Evolutionary conservation across 257 asterid species (phyloP).

Genomic region (Coffea canephora): DNA sequence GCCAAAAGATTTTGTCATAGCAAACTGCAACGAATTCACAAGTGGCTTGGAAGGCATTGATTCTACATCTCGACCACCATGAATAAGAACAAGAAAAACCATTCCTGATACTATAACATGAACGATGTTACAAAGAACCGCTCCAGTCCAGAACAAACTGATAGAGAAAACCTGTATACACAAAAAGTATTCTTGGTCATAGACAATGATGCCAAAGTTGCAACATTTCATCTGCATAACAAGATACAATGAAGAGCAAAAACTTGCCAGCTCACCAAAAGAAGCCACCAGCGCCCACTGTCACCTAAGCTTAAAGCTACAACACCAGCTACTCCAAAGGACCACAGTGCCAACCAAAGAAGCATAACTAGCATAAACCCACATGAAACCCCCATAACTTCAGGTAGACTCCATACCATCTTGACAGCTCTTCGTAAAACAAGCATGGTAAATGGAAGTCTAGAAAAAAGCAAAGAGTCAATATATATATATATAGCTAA

Average conservation of each 20-base stretch:
- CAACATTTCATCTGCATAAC: background rate
- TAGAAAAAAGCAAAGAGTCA: conserved; percentile 26
- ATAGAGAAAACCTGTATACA: conserved; percentile 68
- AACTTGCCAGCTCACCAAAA: conserved; percentile 99
- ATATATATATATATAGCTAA: background rate
- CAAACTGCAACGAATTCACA: conserved; percentile 59
- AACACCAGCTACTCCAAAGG: conserved; percentile 92
- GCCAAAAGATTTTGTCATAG: conserved; percentile 90
- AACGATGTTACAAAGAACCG: conserved; percentile 82
- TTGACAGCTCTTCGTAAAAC: conserved; percentile 83
- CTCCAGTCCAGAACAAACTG: conserved; percentile 99
- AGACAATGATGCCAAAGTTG: background rate
- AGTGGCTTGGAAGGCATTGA: conserved; percentile 89
- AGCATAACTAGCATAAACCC: conserved; percentile 79
- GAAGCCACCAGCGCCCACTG: conserved; percentile 97
- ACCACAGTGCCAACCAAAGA: conserved; percentile 88
- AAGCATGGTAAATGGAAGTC: conserved; percentile 98
- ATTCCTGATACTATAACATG: conserved; percentile 94
- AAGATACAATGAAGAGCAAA: conserved; percentile 45
- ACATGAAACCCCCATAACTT: conserved; percentile 68
- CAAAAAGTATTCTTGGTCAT: conserved; percentile 12
- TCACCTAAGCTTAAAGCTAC: conserved; percentile 79
- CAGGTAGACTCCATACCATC: conserved; percentile 88
- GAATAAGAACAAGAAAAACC: conserved; percentile 83
- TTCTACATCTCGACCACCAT: conserved; percentile 74